A percentile compares a stretch with the other conserved stretches of the same genome.
Evolutionary conservation across 2,329 filamentous ascomycete genomes (phyloP).

Genomic region (Lasiodiplodia citricola): DNA sequence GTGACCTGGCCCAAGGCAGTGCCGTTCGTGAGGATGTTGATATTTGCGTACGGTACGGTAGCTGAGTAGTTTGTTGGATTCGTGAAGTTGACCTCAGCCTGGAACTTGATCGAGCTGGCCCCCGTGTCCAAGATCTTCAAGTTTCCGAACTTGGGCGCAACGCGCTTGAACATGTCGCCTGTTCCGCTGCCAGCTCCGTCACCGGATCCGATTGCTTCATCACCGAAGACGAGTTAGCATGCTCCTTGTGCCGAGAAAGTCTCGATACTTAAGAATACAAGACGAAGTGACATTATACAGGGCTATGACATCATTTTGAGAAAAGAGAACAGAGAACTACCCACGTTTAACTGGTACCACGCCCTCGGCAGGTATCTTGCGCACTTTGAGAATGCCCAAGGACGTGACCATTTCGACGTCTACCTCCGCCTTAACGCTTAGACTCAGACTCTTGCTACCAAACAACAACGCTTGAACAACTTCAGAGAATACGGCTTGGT

Average conservation of each 20-base stretch:
- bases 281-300: constrained; percentile 12
- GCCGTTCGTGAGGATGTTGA: constrained; percentile 76
- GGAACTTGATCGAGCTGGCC: constrained; percentile 70
- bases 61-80: constrained; percentile 91
- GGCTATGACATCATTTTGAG: constrained; percentile 32
- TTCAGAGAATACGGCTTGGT: constrained; percentile 77
- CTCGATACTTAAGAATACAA: constrained; percentile 19
- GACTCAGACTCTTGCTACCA: constrained; percentile 68
- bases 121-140: constrained; percentile 76
- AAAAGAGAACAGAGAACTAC: constrained; percentile 62
- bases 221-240: constrained; percentile 37
- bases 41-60: constrained; percentile 76
- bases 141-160: constrained; percentile 70
- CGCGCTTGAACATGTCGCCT: constrained; percentile 54
- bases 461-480: constrained; percentile 83
- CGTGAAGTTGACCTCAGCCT: constrained; percentile 78
- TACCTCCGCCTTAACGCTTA: constrained; percentile 79
- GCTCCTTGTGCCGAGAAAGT: constrained; percentile 1
- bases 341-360: constrained; percentile 91
- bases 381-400: constrained; percentile 79
- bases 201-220: constrained; percentile 40
- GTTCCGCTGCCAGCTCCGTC: constrained; percentile 28
- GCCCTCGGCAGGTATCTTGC: constrained; percentile 82
- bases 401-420: constrained; percentile 83
- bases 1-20: constrained; percentile 77